phyloP scores from a whole-genome alignment of 805 yeast genomes.

The Candida schatavii region DNA sequence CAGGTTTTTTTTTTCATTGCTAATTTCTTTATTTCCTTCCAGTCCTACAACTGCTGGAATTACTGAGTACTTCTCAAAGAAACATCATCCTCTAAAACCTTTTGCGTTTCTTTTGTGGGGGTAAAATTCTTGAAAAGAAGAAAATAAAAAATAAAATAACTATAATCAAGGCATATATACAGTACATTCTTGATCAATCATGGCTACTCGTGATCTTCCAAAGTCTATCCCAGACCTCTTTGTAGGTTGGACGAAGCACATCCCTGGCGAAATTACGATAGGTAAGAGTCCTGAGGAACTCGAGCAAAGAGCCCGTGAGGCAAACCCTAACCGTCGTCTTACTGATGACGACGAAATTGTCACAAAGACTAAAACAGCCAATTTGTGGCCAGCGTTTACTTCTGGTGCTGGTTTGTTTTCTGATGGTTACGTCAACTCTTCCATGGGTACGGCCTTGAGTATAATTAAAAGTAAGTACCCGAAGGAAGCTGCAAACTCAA shows the following conservation, averaged over 20 bases:
- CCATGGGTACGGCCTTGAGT: slow-evolving; percentile 71
- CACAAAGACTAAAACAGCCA: slow-evolving; percentile 10
- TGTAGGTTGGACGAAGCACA: slow-evolving; percentile 34
- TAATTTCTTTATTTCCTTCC: too few species aligned
- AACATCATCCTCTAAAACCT: too few species aligned
- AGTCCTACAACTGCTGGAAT: too few species aligned
- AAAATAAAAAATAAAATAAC: too few species aligned
- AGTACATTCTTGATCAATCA: too few species aligned
- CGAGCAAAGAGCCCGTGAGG: slow-evolving; percentile 11
- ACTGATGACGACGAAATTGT: slow-evolving; percentile 2
- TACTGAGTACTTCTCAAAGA: too few species aligned
- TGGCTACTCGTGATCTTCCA: slow-evolving; percentile 44
- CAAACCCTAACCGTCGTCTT: slow-evolving; percentile 14
- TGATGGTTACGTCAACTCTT: slow-evolving; percentile 82
- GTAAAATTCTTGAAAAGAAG: too few species aligned
- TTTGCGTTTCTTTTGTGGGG: too few species aligned
- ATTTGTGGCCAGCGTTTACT: slow-evolving; percentile 59
- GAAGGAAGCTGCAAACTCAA: slow-evolving; percentile 49
- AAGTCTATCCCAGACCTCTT: slow-evolving; percentile 27
- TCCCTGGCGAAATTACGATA: slow-evolving; percentile 35
- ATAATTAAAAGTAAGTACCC: slow-evolving; percentile 65
- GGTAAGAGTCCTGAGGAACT: slow-evolving; percentile 14
- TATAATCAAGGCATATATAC: too few species aligned
- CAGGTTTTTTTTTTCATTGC: too few species aligned
- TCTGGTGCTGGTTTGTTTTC: slow-evolving; percentile 87